Conservation (phyloP, 2,329 filamentous ascomycete species). For the Rugonectria rugulosa region DNA sequence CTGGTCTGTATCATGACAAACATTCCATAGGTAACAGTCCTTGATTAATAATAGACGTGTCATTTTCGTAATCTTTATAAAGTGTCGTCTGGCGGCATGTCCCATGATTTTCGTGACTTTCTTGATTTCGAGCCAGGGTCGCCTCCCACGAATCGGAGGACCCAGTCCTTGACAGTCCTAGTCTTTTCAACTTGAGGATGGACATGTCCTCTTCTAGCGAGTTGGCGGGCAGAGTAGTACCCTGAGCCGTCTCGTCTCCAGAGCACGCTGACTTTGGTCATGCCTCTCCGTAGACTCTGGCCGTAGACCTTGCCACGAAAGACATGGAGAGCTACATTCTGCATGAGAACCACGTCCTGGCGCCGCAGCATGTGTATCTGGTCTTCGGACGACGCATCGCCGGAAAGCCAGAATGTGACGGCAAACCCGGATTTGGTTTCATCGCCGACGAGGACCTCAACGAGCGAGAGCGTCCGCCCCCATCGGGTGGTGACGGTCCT, state of each 20-base stretch:
- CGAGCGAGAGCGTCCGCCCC: conserved; percentile 67
- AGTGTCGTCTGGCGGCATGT: conserved; percentile 51
- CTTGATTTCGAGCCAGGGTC: conserved; percentile 34
- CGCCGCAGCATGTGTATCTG: conserved; percentile 60
- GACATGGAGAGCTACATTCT: conserved; percentile 78
- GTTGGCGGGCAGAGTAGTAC: conserved; percentile 61
- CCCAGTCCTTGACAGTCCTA: conserved; percentile 76
- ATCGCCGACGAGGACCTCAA: conserved; percentile 84
- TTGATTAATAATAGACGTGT: conserved; percentile 1
- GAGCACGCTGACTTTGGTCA: conserved; percentile 74
- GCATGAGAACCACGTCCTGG: conserved; percentile 80
- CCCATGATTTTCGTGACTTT: conserved; percentile 43
- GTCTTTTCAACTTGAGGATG: conserved; percentile 69
- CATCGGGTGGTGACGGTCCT: conserved; percentile 73
- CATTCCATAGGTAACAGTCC: neutral
- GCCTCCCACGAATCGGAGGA: conserved; percentile 70
- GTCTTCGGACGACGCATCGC: conserved; percentile 42
- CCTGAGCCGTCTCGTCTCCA: conserved; percentile 61
- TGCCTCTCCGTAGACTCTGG: conserved; percentile 76
- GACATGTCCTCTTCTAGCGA: conserved; percentile 45
- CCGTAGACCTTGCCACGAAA: conserved; percentile 84
- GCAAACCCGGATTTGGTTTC: conserved; percentile 83
- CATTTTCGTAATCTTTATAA: conserved; percentile 37
- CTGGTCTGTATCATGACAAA: conserved; percentile 18
- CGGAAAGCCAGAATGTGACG: conserved; percentile 82